Percentiles rank a stretch among this genome's conserved stretches.
phyloP scores from a whole-genome alignment of 495 filamentous ascomycete genomes.

The Tuber indicum region DNA sequence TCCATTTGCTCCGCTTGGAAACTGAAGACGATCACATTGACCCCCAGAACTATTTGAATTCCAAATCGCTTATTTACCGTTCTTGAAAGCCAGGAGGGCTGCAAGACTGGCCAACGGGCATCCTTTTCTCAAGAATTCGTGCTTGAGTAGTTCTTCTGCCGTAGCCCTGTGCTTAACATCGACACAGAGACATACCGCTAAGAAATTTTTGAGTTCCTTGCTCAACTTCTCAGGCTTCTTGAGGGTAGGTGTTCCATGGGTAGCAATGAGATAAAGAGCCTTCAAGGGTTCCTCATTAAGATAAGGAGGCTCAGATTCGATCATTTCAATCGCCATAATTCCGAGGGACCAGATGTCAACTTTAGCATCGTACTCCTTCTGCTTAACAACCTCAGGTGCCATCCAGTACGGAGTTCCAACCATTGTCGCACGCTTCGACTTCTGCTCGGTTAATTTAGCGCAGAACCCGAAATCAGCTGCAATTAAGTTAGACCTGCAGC shows the following conservation, averaged over 20 bases:
- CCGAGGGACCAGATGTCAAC: conserved; percentile 98
- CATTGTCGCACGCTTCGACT: conserved; percentile 97
- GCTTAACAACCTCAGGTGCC: conserved; percentile 98
- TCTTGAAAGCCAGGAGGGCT: conserved; percentile 75
- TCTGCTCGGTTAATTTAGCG: conserved; percentile 93
- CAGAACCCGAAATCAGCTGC: conserved; percentile 97
- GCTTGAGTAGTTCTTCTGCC: conserved; percentile 73
- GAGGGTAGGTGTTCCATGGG: conserved; percentile 89
- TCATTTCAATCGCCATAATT: conserved; percentile 99
- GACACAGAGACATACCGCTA: conserved; percentile 91
- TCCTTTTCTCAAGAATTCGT: conserved; percentile 70
- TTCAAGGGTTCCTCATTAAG: conserved; percentile 97
- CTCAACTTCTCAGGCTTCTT: conserved; percentile 97
- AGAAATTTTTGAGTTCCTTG: conserved; percentile 92
- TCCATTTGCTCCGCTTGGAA: conserved; percentile 5
- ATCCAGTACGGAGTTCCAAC: conserved; percentile 99
- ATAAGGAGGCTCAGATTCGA: conserved; percentile 95
- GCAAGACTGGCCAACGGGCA: conserved; percentile 75
- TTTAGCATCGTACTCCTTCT: conserved; percentile 96
- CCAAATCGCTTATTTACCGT: conserved; percentile 28
- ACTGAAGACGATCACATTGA: conserved; percentile 18
- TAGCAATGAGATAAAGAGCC: conserved; percentile 92
- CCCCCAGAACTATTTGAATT: conserved; percentile 35
- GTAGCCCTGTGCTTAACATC: conserved; percentile 92
- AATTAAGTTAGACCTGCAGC: conserved; percentile 15